Conservation (phyloP, 495 filamentous ascomycete genomes). For the Penicillium chermesinum region DNA sequence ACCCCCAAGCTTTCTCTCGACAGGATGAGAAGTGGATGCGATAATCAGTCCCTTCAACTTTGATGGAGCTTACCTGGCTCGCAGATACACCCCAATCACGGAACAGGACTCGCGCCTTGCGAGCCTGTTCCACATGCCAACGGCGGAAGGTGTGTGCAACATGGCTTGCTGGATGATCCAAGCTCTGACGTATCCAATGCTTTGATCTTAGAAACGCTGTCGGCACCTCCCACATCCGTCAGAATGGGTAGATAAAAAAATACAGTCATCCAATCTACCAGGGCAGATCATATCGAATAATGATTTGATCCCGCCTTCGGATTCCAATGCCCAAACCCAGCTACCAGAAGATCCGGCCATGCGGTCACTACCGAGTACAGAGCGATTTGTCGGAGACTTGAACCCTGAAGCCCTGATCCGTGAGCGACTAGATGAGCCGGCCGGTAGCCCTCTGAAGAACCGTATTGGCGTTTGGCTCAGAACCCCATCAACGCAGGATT, state of each 20-base stretch:
- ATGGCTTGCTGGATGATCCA: background rate
- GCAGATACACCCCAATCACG: constrained; percentile 34
- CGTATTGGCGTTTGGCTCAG: constrained; percentile 44
- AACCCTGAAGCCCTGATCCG: constrained; percentile 47
- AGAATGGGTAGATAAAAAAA: constrained; percentile 3
- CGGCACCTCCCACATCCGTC: constrained; percentile 22
- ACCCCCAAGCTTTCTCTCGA: background rate
- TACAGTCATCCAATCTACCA: constrained; percentile 4
- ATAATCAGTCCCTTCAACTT: background rate
- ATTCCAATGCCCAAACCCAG: background rate
- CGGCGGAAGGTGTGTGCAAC: constrained; percentile 29
- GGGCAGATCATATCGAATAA: background rate
- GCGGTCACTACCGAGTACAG: constrained; percentile 17
- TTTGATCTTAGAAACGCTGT: constrained; percentile 32
- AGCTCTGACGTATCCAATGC: background rate
- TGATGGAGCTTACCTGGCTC: constrained; percentile 40
- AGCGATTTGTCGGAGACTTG: constrained; percentile 45
- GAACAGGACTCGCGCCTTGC: constrained; percentile 28
- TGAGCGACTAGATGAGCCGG: constrained; percentile 27
- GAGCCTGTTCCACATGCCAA: constrained; percentile 34
- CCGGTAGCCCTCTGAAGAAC: constrained; percentile 30
- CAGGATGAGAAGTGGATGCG: background rate
- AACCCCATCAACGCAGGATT: constrained; percentile 18
- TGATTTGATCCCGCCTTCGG: background rate
- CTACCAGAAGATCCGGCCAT: constrained; percentile 6